Evolutionary conservation across 345 rosid genomes (phyloP), one percentile per base, ranked within the genome.

Genomic region (Aethionema arabicum): DNA sequence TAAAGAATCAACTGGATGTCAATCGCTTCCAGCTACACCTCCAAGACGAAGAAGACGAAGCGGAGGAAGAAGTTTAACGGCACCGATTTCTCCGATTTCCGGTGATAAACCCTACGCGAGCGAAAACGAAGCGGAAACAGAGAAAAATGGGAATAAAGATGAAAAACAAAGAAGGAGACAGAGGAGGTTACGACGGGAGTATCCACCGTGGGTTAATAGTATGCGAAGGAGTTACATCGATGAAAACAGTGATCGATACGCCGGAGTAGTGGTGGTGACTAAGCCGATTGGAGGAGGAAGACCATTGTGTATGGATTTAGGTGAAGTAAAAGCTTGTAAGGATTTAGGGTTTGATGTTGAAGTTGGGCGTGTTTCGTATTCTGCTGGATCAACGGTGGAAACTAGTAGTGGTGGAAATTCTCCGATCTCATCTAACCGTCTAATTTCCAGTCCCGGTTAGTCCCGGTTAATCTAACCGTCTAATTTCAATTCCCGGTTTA

Each of bases 331-430:
- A 63, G 96, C 97, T n/a, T 90, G 99, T 67, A 77, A 84, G 30
- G 97, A 93, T 61, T 80, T 93, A 37, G 97, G 97, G 31, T 85
- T 93, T 63, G 97, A 85, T 60, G 62, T 93, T 74, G 99, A 93
- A 67, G 70, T 60, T 70, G 73, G 72, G 54, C 76, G 59, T 58
- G 72, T 81, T 32, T 82, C 91, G 0, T 72, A 72, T 65, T 52
- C 75, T 13, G 75, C 59, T 5, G 47, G 47, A 80, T 82, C 92
- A 13, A 70, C 74, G 0, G 74, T 79, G 45, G 95, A 86, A 36
- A 77, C 96, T 30, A 90, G 88, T 41, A 93, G 96, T 16, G 97
- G 95, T 8, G 90, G 97, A 62, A 74, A 83, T 57, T 93, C 97
- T n/a, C 99, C 98, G 7, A 81, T 85, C 11, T 67, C 92, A n/a